Evolutionary conservation across 192 early-diverging fungal species (phyloP), one percentile per base, ranked within the genome.

Genomic region (Dispira parvispora): DNA sequence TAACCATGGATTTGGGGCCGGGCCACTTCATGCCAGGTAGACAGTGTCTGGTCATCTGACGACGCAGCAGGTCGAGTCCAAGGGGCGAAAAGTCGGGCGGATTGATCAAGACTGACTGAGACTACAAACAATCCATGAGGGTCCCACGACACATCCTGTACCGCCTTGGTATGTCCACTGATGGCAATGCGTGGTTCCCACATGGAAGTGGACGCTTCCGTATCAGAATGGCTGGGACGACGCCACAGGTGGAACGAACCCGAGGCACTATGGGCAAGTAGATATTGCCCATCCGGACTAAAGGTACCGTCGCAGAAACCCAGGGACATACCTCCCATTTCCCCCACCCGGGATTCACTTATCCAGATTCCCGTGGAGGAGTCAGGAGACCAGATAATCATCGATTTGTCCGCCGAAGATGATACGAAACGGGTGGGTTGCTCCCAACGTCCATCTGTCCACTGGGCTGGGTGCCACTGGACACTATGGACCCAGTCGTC

Each of bases 1-100:
- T 96, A 96, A 6, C 96, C 96, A 65, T 98, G 96, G 47, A 96
- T 88, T 73, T 98, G 96, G 32, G 96, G 89, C 11, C 96, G 78
- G 8, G 85, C 89, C 38, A 94, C 79, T 70, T 98, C 96, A 71
- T 89, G 90, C 93, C 91, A 96, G 10, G 82, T 76, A 0, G 63
- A 63, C 0, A 70, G 50, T 1, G 45, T 16, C n/a, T 65, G 12
- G 20, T 52, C 63, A n/a, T 54, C 23, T 14, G 65, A 25, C 9
- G 43, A 25, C 0, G 64, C 64, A 60, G 65, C 67, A 52, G 71
- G 25, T 1, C 52, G 68, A 28, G 66, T 76, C 87, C 91, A 90
- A 23, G 81, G 83, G 0, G 89, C 80, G 76, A 78, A 90, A 45
- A 98, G 67, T 13, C 96, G 79, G 0, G 90, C 70, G 0, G 93